These are phyloP conservation scores for Neofusicoccum umdonicola DNA, from an alignment of 2,329 filamentous ascomycete genomes.

Conservation along the genomic window DNA sequence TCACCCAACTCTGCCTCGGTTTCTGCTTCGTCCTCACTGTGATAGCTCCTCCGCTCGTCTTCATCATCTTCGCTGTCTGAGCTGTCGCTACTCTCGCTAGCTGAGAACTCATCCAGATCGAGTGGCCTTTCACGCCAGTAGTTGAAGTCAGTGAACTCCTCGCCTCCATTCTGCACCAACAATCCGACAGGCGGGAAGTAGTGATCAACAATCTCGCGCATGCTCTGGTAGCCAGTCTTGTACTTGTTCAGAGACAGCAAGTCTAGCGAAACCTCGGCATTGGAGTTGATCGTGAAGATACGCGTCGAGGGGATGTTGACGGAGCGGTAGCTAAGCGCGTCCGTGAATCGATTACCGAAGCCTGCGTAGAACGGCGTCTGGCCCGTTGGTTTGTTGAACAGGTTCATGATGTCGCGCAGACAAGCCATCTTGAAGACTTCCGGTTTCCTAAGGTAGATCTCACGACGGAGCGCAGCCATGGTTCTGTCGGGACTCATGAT, in stretches of 20 bases:
- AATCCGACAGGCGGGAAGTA: slow-evolving; percentile 93
- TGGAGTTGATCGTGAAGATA: slow-evolving; percentile 98
- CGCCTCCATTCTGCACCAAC: slow-evolving; percentile 82
- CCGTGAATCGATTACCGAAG: slow-evolving; percentile 93
- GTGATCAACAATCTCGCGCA: slow-evolving; percentile 95
- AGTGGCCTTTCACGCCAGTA: slow-evolving; percentile 89
- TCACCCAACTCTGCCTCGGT: slow-evolving; percentile 52
- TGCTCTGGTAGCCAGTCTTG: slow-evolving; percentile 94
- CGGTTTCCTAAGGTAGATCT: slow-evolving; percentile 92
- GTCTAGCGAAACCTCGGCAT: slow-evolving; percentile 91
- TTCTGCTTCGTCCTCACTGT: slow-evolving; percentile 53
- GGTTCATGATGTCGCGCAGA: slow-evolving; percentile 83
- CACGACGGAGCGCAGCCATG: slow-evolving; percentile 85
- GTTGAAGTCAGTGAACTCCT: slow-evolving; percentile 94
- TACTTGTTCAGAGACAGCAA: slow-evolving; percentile 88
- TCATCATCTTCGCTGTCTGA: slow-evolving; percentile 52
- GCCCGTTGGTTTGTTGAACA: slow-evolving; percentile 65
- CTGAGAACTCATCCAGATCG: slow-evolving; percentile 84
- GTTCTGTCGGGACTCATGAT: slow-evolving; percentile 94
- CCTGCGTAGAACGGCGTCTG: slow-evolving; percentile 91
- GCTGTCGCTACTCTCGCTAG: slow-evolving; percentile 59
- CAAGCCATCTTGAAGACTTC: slow-evolving; percentile 99
- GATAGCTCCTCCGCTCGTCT: slow-evolving; percentile 39
- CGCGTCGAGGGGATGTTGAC: slow-evolving; percentile 92
- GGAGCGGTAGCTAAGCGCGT: slow-evolving; percentile 91